Evolutionary conservation across 495 filamentous ascomycete species (phyloP), one percentile per base, ranked within the genome.

Genomic region (Delitschia confertaspora): DNA sequence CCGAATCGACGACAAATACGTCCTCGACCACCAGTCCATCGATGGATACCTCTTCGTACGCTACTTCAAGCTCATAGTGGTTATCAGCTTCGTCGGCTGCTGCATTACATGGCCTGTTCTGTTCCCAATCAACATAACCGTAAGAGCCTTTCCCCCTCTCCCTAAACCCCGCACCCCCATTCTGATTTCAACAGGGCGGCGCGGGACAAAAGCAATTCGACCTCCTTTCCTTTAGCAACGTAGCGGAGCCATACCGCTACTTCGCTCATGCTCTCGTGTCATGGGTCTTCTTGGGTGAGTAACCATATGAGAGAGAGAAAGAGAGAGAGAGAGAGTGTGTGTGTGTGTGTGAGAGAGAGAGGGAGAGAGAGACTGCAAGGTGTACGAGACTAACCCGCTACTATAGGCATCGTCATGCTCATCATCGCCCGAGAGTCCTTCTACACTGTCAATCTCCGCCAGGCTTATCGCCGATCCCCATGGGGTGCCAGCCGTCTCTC

Each of bases 371-470:
- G n/a, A n/a, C n/a, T n/a, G n/a, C n/a, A n/a, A n/a, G n/a, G n/a
- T n/a, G n/a, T n/a, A n/a, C n/a, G n/a, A n/a, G n/a, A n/a, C 16
- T 11, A 21, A 10, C 18, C 11, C n/a, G n/a, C n/a, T n/a, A n/a
- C n/a, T n/a, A 18, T 19, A 75, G 70, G 76, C 33, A 91, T 95
- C 55, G 69, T 98, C 53, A 82, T 95, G 66, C 83, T 82, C 60
- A 79, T 88, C 61, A 78, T 98, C 47, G 83, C 88, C 47, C 77
- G 93, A 33, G 91, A 98, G 65, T 80, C 78, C 65, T 81, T 98
- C 61, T 95, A 76, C 74, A 94, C 84, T 64, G 84, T 95, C 73
- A 95, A 94, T 63, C 62, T 96, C 45, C 86, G 89, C 53, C 93
- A 98, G 69, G 91, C 93, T 1, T 95, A 93, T 66, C 70, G 91